Base-by-base conservation (phyloP, 2,329 filamentous ascomycete species). In the Trichophyton equinum region DNA sequence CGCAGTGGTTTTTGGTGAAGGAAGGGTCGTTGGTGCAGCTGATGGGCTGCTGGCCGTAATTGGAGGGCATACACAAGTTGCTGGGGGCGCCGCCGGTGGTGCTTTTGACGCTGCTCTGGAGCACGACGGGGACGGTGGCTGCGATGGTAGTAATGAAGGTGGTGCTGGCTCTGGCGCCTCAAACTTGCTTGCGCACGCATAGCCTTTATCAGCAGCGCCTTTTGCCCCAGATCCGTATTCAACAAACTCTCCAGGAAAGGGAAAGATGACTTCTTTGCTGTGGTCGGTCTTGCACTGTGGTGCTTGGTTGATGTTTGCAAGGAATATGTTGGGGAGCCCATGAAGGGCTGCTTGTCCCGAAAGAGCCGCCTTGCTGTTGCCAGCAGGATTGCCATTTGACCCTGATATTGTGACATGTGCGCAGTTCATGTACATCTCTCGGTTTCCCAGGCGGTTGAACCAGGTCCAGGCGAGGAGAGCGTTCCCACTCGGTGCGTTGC, bases 401-500 rank as follows among this genome's bases (percentile, higher is more conserved):
- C 71, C 71, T 1, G 73, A 68, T 33, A 91, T 84, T 64, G 81
- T 83, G 66, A 91, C 81, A 59, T 82, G 79, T 5, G 88, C 88
- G 69, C 89, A 94, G 75, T 90, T 89, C 86, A 90, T 90, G 80
- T 94, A 94, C 64, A 65, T 65, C 33, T 65, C 64, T 5, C 64
- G 47, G 40, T 64, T 64, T 1, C 88, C 89, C 49, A 87, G 40
- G 4, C 57, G 77, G 78, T 90, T 90, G 76, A 88, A 86, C 86
- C 86, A 89, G 20, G 83, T 85, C 89, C 89, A 92, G 42, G 84
- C 84, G 58, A 92, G 81, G 55, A 92, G 72, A 61, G 84, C 86
- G 30, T 85, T 68, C 2, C 81, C 73, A 73, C 78, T 62, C 9
- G 84, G 83, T 1, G 84, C 82, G 65, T 87, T 83, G 2, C 75